A percentile compares a stretch with the other conserved stretches of the same genome.
Evolutionary conservation across 2,329 filamentous ascomycete genomes (phyloP).

Genomic region (Tolypocladium sp.): DNA sequence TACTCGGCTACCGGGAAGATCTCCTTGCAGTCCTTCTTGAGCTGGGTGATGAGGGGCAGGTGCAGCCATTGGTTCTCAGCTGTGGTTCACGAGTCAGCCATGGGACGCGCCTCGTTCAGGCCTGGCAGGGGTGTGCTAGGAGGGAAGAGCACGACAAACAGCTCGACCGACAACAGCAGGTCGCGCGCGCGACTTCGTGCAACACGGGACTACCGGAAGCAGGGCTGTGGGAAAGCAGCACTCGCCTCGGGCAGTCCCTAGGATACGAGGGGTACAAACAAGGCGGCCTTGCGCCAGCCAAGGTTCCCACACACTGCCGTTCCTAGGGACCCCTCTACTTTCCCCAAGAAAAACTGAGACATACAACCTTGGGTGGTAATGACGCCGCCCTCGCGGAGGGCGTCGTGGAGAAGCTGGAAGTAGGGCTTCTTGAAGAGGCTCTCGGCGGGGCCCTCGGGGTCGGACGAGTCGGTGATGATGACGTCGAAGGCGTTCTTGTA

Average conservation of each 20-base stretch:
- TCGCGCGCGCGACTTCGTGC: conserved; percentile 7
- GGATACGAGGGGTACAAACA: conserved; percentile 8
- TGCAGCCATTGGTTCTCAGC: conserved; percentile 99
- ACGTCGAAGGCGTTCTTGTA: conserved; percentile 98
- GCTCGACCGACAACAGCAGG: conserved; percentile 4
- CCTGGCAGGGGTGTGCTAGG: background rate
- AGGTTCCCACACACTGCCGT: conserved; percentile 12
- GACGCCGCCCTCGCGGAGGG: conserved; percentile 89
- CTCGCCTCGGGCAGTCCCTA: conserved; percentile 27
- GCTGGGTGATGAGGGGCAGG: conserved; percentile 81
- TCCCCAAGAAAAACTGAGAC: conserved; percentile 55
- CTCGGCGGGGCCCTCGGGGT: conserved; percentile 95
- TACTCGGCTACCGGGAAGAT: conserved; percentile 98
- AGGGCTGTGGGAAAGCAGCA: conserved; percentile 26
- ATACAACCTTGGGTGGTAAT: conserved; percentile 99
- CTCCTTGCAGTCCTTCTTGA: conserved; percentile 94
- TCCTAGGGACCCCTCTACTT: conserved; percentile 28
- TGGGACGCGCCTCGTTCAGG: background rate
- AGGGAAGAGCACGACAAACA: conserved; percentile 5
- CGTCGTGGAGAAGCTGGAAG: conserved; percentile 86
- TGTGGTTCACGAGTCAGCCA: conserved; percentile 26
- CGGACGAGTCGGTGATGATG: conserved; percentile 98
- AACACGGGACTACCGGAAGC: conserved; percentile 27
- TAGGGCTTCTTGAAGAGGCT: conserved; percentile 97
- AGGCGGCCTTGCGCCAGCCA: background rate